Evolutionary conservation across 2,329 filamentous ascomycete species (phyloP).

Genomic region (Bipolaris sorokiniana): DNA sequence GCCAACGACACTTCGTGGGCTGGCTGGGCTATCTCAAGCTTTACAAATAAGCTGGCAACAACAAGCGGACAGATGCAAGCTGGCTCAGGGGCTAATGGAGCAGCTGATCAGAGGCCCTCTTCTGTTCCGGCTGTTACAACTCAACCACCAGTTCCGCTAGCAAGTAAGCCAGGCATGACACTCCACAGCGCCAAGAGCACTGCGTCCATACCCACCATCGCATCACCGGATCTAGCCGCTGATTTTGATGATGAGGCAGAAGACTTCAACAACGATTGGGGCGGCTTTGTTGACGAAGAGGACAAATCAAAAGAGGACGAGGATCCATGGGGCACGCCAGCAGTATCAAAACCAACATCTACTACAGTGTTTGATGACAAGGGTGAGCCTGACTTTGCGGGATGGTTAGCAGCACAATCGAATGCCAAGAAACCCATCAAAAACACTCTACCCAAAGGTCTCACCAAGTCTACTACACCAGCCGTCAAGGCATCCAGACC

Average conservation of each 20-base stretch:
- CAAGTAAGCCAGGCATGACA: slow-evolving; percentile 48
- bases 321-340: slow-evolving; percentile 58
- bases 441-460: slow-evolving; percentile 81
- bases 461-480: slow-evolving; percentile 64
- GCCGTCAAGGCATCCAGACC: slow-evolving; percentile 44
- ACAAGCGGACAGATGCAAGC: slow-evolving; percentile 86
- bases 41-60: slow-evolving; percentile 88
- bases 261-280: slow-evolving; percentile 78
- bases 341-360: slow-evolving; percentile 43
- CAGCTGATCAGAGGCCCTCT: slow-evolving; percentile 55
- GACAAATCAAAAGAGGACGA: slow-evolving; percentile 56
- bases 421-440: slow-evolving; percentile 69
- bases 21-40: slow-evolving; percentile 97
- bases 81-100: slow-evolving; percentile 39
- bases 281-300: slow-evolving; percentile 66
- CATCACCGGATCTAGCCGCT: slow-evolving; percentile 55
- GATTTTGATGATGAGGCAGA: slow-evolving; percentile 58
- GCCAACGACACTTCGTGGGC: slow-evolving; percentile 78
- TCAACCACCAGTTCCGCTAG: slow-evolving; percentile 58
- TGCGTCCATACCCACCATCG: slow-evolving; percentile 35
- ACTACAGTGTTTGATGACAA: slow-evolving; percentile 75
- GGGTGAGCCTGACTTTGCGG: slow-evolving; percentile 92
- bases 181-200: slow-evolving; percentile 37
- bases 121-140: slow-evolving; percentile 56
- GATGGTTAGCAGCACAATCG: slow-evolving; percentile 88